Conservation (phyloP, 345 rosid species). For the Aurinia saxatilis region DNA sequence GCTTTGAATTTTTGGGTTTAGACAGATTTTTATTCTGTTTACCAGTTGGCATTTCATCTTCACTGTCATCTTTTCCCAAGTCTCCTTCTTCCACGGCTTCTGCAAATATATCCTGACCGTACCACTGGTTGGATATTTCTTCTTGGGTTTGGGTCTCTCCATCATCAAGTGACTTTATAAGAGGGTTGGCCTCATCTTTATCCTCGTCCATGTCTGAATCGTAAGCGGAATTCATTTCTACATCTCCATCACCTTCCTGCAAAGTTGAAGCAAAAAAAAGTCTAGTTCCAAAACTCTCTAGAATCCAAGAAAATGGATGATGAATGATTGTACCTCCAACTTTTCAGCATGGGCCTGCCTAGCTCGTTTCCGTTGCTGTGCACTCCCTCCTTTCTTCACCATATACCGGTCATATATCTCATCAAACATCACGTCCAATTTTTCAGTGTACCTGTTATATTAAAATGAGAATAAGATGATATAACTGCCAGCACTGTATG, state of each 20-base stretch:
- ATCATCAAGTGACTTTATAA: conserved; percentile 62
- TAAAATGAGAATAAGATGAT: neutral
- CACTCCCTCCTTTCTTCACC: conserved; percentile 64
- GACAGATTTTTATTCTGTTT: conserved; percentile 16
- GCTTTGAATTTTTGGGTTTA: conserved; percentile 27
- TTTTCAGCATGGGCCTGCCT: conserved; percentile 55
- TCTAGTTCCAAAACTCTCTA: neutral
- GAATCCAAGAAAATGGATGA: neutral
- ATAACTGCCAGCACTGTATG: conserved; percentile 4
- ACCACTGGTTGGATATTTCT: conserved; percentile 79
- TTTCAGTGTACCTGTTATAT: conserved; percentile 59
- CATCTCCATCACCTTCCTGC: conserved; percentile 54
- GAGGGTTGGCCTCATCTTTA: conserved; percentile 75
- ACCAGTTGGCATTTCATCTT: conserved; percentile 46
- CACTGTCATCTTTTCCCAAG: conserved; percentile 43
- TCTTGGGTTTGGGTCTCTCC: conserved; percentile 53
- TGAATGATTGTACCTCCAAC: conserved; percentile 45
- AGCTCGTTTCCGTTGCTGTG: conserved; percentile 78
- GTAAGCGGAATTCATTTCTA: conserved; percentile 40
- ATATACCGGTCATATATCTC: conserved; percentile 62
- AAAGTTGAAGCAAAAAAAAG: neutral
- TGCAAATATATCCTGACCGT: conserved; percentile 72
- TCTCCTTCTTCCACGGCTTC: conserved; percentile 78
- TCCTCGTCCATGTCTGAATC: conserved; percentile 60
- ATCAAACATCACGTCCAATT: conserved; percentile 72